Base-by-base conservation (phyloP, 1,139 yeast genomes). In the Yamadazyma pseudoaaseri region DNA sequence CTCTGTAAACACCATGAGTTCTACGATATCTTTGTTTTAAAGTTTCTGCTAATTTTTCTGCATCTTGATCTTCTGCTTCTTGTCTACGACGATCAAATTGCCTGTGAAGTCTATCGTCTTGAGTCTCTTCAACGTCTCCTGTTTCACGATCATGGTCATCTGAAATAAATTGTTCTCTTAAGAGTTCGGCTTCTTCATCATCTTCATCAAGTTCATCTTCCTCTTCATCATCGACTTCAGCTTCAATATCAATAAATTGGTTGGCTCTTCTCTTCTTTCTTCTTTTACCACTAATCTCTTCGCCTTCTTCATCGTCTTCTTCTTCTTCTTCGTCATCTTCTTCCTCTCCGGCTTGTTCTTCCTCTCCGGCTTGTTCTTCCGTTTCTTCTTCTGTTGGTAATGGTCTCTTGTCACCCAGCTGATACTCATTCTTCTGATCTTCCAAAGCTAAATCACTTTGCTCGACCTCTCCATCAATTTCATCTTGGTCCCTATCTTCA, bases 181-280 rank as follows among this genome's bases (percentile, higher is more conserved):
- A 77, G 27, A 86, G 65, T 44, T 85, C 97, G 8, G 92, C 96
- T 49, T 87, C 97, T 47, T 87, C 81, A 39, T 76, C 96, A 40
- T 89, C 97, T 47, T 90, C 97, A 34, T 70, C 76, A 31, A 87
- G 83, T 26, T 82, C 90, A 26, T 92, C 98, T 46, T 92, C 98
- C 39, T 92, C 98, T 48, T 92, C 98, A 41, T 92, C 97, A 58
- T 94, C 96, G 38, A 92, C 99, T 58, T 92, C 98, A 39, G 99
- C 99, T 70, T 92, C 98, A 37, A 92, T 95, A 84, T 92, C 99
- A 62, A 92, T 75, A 61, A 92, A 92, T 69, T 86, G 92, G 60
- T 92, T 92, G 50, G 89, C 80, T 33, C 81, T 76, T 58, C 82
- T 79, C 51, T 83, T 71, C 58, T 80, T 73, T 62, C 82, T 71